Evolutionary conservation across 2,329 filamentous ascomycete species (phyloP).

Genomic region (Phialophora macrospora): DNA sequence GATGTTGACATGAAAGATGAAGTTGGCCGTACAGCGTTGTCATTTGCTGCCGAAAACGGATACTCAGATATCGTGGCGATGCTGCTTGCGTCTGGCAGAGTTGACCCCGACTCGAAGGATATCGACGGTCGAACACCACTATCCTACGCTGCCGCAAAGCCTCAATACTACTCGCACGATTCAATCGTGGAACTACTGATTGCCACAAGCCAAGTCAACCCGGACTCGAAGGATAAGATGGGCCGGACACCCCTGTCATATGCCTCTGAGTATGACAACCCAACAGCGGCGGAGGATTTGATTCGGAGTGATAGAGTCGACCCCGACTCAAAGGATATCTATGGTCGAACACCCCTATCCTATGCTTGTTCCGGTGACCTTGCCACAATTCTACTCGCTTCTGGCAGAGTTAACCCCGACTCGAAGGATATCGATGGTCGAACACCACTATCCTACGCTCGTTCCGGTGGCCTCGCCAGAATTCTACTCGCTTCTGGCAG

Average conservation of each 20-base stretch:
- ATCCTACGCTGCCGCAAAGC: neutral
- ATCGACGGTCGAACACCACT: neutral
- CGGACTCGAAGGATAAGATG: neutral
- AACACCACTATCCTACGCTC: neutral
- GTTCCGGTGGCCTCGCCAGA: rapidly evolving
- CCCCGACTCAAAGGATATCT: neutral
- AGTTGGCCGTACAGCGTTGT: neutral
- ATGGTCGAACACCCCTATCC: neutral
- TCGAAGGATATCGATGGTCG: neutral
- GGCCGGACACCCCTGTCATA: neutral
- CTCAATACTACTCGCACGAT: too few species aligned
- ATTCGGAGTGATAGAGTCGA: neutral
- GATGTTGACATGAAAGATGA: neutral
- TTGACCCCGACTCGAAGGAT: neutral
- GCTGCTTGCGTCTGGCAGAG: neutral
- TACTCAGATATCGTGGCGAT: neutral
- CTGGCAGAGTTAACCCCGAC: neutral
- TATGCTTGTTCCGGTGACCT: neutral
- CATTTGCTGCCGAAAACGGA: neutral
- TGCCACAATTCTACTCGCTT: neutral
- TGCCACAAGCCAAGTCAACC: neutral
- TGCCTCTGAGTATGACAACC: neutral
- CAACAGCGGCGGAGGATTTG: neutral
- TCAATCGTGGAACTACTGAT: neutral
- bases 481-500: neutral